A percentile compares a stretch with the other conserved stretches of the same genome.
These are phyloP conservation scores for Luffa acutangula DNA, from an alignment of 306 rosid species.

Conservation along the genomic window DNA sequence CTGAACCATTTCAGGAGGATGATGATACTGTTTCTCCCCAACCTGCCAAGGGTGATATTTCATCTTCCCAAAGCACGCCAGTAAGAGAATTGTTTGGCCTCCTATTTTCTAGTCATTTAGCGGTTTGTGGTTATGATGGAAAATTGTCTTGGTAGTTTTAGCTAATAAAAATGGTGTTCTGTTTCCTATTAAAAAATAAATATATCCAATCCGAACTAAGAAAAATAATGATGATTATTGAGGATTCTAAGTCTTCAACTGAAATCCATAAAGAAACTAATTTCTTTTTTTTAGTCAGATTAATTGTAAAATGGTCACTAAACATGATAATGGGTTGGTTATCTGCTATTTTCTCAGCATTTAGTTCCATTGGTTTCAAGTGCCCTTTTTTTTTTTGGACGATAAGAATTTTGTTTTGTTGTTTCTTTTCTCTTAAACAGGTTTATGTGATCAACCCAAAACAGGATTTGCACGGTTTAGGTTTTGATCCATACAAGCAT, in stretches of 20 bases:
- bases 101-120: not conserved
- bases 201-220: not conserved
- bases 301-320: not conserved
- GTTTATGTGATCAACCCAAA: slow-evolving; percentile 67
- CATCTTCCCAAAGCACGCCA: slow-evolving; percentile 52
- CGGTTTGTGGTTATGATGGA: not conserved
- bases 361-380: not conserved
- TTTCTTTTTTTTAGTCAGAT: not conserved
- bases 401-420: not conserved
- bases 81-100: slow-evolving; percentile 33
- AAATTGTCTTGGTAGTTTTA: not conserved
- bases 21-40: slow-evolving; percentile 26
- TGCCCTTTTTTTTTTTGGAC: not conserved
- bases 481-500: slow-evolving; percentile 92
- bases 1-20: slow-evolving; percentile 29
- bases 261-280: not conserved
- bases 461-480: slow-evolving; percentile 87
- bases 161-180: not conserved
- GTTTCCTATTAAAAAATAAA: not conserved
- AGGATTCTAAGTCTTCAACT: not conserved
- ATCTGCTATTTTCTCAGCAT: not conserved
- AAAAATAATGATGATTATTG: not conserved
- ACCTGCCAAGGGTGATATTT: slow-evolving; percentile 37
- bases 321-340: not conserved
- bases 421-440: slow-evolving; percentile 23